Base-by-base conservation (phyloP, 331 rosid genomes). In the Malus hybrid region DNA sequence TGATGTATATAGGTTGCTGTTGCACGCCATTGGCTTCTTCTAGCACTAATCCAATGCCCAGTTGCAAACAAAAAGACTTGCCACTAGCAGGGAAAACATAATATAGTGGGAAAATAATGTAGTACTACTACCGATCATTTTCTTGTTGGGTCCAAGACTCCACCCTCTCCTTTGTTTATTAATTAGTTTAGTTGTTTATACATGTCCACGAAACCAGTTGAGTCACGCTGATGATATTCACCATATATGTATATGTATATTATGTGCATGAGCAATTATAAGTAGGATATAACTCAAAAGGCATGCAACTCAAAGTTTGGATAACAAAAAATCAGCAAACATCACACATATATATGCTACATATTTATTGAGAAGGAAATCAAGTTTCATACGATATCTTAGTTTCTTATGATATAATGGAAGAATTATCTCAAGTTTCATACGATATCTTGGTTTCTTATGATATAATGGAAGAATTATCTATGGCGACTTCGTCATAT, bases 21-120 rank as follows among this genome's bases (percentile, higher is more conserved):
- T 12, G 31, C 10, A 55, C 59, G 15, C 15, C 54, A 20, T 13
- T 64, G 33, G 44, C 69, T 64, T 64, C 34, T 12, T 6, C 13
- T 32, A 16, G 44, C 32, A 33, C 22, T 19, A 59, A 74, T 42
- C 15, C 70, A 62, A 29, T n/a, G 22, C 19, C 36, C 6, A 22
- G 24, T 36, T 34, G 57, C 76, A 57, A n/a, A 72, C 60, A 69
- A n/a, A 69, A 46, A 64, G 24, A 62, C 56, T 48, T 48, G 63
- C 16, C 70, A 73, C 61, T 63, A 64, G 73, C 14, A 76, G 39
- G 73, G 50, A 66, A 77, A 59, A 33, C 60, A 42, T 19, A 39
- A 11, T 69, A 33, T 24, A 46, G 70, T 46, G 62, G 70, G 64
- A 61, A 24, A 22, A 20, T 10, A 7, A 65, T 15, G 44, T 10